Base-by-base conservation (phyloP, 192 early-diverging fungal genomes). In the Rhizophlyctis rosea region DNA sequence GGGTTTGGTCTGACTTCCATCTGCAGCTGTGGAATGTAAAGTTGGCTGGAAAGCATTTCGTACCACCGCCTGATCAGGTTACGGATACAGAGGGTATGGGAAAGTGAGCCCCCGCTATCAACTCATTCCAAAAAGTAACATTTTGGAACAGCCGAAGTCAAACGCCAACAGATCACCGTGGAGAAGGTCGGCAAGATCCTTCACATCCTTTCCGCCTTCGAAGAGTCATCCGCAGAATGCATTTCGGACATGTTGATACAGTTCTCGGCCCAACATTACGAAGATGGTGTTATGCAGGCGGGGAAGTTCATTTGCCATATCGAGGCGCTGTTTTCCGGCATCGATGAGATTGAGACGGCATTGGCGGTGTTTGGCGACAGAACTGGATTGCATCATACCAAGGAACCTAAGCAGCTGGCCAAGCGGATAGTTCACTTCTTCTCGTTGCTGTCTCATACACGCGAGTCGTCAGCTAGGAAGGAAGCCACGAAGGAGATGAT, bases 361-460 rank as follows among this genome's bases (percentile, higher is more conserved):
- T 83, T 92, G 44, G 72, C 72, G 18, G 74, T 81, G 50, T 81
- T 84, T 50, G 83, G 82, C 61, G 93, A 90, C 63, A 66, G 67
- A 1, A 81, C 82, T 44, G 72, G 61, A 7, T 47, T 84, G 59
- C 76, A 70, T 61, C 75, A 71, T 60, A 67, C 70, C 54, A 72
- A 90, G 29, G 95, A 98, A 74, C 94, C 96, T 11, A 97, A 94
- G 80, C 86, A 96, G 79, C 80, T 99, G 53, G 92, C 92, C 65
- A 95, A 94, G 71, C 91, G 90, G 69, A 93, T 96, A 59, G 89
- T 96, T 54, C 88, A 88, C 64, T 98, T 98, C 70, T 97, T 99
- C 74, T 90, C 94, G 4, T 62, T 96, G 24, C 77, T 99, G 33
- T 89, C 88, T 2, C 83, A 89, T 64, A 86, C 88, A 62, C 75